Evolutionary conservation across 1,284 basidiomycete species (phyloP).

Genomic region (Sutorius eximius): DNA sequence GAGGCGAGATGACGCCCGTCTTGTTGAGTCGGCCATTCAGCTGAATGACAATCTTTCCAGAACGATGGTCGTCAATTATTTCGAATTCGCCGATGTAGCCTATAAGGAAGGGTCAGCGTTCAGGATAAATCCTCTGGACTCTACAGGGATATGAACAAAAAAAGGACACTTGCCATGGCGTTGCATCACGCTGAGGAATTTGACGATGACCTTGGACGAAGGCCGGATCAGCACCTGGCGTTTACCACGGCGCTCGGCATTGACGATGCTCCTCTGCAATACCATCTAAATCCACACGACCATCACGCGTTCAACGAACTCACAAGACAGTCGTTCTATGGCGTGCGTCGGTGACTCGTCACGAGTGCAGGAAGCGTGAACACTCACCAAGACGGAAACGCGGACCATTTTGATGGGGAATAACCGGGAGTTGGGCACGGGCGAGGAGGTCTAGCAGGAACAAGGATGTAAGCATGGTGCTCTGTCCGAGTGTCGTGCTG

Average conservation of each 20-base stretch:
- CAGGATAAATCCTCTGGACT: not conserved
- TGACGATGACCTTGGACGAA: constrained; percentile 94
- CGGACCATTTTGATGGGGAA: constrained; percentile 66
- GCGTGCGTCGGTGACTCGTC: not conserved
- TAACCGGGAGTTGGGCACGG: not conserved
- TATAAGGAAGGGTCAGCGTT: constrained; percentile 34
- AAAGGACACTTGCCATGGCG: constrained; percentile 81
- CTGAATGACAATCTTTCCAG: constrained; percentile 98
- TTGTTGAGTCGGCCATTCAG: constrained; percentile 99
- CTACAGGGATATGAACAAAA: not conserved
- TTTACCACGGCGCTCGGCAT: constrained; percentile 97
- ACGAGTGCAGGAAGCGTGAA: not conserved
- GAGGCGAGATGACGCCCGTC: constrained; percentile 96
- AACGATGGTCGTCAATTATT: constrained; percentile 98
- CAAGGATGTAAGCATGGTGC: constrained; percentile 33
- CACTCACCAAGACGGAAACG: constrained; percentile 77
- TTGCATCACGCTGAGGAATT: constrained; percentile 96
- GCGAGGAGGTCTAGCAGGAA: not conserved
- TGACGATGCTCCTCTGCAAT: constrained; percentile 90
- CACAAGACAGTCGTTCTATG: constrained; percentile 79
- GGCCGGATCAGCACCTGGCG: constrained; percentile 95
- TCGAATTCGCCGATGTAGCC: constrained; percentile 99
- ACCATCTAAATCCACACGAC: not conserved
- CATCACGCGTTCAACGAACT: constrained; percentile 25
- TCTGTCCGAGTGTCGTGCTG: constrained; percentile 72